Evolutionary conservation across 495 filamentous ascomycete species (phyloP), one percentile per base, ranked within the genome.

Genomic region (Cercophora sp.): DNA sequence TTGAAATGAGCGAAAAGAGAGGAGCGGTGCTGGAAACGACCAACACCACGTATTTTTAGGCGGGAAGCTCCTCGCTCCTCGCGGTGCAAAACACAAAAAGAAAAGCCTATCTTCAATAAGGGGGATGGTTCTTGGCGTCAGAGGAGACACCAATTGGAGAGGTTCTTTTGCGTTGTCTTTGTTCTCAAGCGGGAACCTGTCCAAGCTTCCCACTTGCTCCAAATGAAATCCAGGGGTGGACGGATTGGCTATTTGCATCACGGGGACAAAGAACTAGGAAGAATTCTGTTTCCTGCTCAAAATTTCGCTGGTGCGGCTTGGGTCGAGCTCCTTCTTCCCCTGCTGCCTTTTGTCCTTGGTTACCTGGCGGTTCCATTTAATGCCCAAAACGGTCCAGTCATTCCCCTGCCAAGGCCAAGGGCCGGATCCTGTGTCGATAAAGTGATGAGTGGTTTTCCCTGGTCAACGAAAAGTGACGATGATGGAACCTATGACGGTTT

Each of bases 111-210:
- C 15, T 19, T 19, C 39, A 42, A 18, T 4, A 23, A 19, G 10
- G 13, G 5, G 13, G 15, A 4, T 42, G 39, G 15, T 4, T 42
- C 39, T 19, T 19, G 19, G 3, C 19, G 10, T 13, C 11, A 19
- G 39, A 19, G 39, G 4, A 16, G 39, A 19, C 39, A 16, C 39
- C 39, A 42, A 16, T 6, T 23, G 39, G 39, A 42, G 5, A 42
- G 19, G 39, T 42, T 42, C 39, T 19, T 42, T 42, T 42, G 13
- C n/a, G n/a, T n/a, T n/a, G n/a, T 42, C 39, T 42, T 42, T 42
- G 39, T 42, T 42, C 13, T 42, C 15, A 3, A 42, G 39, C 19
- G 13, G 15, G 4, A n/a, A n/a, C n/a, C n/a, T n/a, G n/a, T n/a
- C n/a, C n/a, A n/a, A n/a, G n/a, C n/a, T n/a, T n/a, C n/a, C n/a